Evolutionary conservation across 306 rosid genomes (phyloP), one percentile per base, ranked within the genome.

Genomic region (Styphnolobium japonicum): DNA sequence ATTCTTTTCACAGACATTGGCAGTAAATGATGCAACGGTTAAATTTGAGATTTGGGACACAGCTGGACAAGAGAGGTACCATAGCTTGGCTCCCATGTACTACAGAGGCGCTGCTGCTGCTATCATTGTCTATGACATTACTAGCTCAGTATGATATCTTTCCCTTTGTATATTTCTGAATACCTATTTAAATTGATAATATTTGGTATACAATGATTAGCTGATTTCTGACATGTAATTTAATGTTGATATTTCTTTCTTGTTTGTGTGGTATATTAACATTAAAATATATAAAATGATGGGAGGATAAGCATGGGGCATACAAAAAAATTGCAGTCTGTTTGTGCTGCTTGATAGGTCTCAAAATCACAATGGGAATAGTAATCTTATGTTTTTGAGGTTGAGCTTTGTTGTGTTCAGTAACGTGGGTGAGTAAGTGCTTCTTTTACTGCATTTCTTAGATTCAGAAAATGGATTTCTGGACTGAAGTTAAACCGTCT

Each of bases 61-160:
- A 0, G 92, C 92, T 0, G 92, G 92, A 52, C 92, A 88, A 64
- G 92, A 88, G 86, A 81, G 92, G 49, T 88, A 88, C 78, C 92
- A 88, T 73, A 88, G 92, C 78, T 76, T 88, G 86, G 92, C 92
- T 81, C 92, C 92, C 67, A 88, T 88, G 92, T 88, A 88, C 60
- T 88, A 88, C 89, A 78, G 92, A 86, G 92, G 92, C 2, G 92
- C 92, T 23, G 92, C 92, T 23, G 92, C 89, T 45, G 89, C 92
- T 77, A 83, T 88, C 82, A 88, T 88, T 57, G 92, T 86, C 88
- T 88, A 88, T 4, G 92, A 88, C 83, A 88, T 88, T 73, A 88
- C 92, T 33, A 88, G 77, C 78, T 1, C 62, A 3, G 92, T 88
- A 85, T 67, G 85, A 51, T 79, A 31, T 58, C 71, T 83, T 60